These are phyloP conservation scores for Colletotrichum sojae DNA, from an alignment of 2,329 filamentous ascomycete species.

Conservation along the genomic window DNA sequence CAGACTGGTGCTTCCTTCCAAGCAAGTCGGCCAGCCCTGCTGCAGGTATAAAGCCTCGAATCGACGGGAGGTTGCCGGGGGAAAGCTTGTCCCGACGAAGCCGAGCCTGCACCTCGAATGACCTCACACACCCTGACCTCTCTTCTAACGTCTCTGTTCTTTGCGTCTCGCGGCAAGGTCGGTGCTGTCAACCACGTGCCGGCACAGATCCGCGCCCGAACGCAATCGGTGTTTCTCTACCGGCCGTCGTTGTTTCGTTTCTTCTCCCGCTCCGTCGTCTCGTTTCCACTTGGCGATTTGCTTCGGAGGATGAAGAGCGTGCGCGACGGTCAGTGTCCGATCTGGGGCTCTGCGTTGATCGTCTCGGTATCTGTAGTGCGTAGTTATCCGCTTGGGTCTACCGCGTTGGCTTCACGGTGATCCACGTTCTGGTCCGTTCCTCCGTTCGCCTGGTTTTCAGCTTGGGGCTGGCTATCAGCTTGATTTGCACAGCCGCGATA, in stretches of 20 bases:
- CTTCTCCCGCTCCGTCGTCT: neutral
- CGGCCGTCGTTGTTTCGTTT: neutral
- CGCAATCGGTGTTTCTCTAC: constrained; percentile 7
- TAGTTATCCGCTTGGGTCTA: neutral
- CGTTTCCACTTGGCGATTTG: neutral
- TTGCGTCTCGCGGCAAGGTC: neutral
- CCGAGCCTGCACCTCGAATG: constrained; percentile 20
- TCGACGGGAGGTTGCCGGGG: constrained; percentile 18
- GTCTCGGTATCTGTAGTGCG: neutral
- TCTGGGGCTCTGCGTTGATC: too few species aligned
- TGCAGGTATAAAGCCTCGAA: constrained; percentile 25
- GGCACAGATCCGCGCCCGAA: constrained; percentile 7
- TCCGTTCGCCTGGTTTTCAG: constrained; percentile 3
- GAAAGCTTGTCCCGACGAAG: constrained; percentile 35
- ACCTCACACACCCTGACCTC: constrained; percentile 18
- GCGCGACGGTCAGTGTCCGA: neutral
- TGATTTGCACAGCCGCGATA: constrained; percentile 4
- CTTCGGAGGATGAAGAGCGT: neutral
- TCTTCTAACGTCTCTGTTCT: neutral
- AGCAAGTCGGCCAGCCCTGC: constrained; percentile 16
- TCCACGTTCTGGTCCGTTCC: neutral
- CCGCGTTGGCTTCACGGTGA: neutral
- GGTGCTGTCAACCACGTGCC: constrained; percentile 28
- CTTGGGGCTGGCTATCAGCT: neutral
- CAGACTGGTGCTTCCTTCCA: constrained; percentile 20